A percentile compares a stretch with the other conserved stretches of the same genome.
Evolutionary conservation across 2,329 filamentous ascomycete genomes (phyloP).

Genomic region (Fusarium austroafricanum): DNA sequence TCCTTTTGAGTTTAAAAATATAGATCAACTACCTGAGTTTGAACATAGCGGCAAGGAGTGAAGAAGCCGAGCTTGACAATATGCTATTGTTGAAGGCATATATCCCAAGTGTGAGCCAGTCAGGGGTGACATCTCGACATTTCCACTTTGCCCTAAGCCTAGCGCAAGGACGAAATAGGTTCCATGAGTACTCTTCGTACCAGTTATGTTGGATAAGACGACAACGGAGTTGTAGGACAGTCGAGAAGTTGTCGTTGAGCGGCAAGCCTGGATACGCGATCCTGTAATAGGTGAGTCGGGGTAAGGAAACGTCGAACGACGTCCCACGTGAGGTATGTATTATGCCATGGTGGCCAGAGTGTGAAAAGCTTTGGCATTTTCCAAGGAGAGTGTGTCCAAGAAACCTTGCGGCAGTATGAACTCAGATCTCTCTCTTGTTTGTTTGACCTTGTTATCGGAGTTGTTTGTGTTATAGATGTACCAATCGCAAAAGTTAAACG

Average conservation of each 20-base stretch:
- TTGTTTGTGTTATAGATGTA: background rate
- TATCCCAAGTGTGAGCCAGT: too few relatives aligned
- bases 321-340: too few relatives aligned
- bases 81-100: too few relatives aligned
- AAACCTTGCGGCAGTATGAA: background rate
- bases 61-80: background rate
- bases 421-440: background rate
- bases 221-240: background rate
- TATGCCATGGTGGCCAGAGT: background rate
- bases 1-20: too few relatives aligned
- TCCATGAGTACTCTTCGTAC: background rate
- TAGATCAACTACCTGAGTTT: background rate
- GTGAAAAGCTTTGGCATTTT: background rate
- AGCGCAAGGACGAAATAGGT: background rate
- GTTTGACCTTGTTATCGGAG: background rate
- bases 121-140: too few relatives aligned
- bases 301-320: background rate
- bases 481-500: too few relatives aligned
- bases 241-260: background rate
- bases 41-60: background rate
- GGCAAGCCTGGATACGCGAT: too few relatives aligned
- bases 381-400: too few relatives aligned
- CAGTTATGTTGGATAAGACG: background rate
- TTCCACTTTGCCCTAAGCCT: background rate
- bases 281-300: background rate